Conservation (phyloP, 148 eudicot species). For the Fagopyrum tataricum region DNA sequence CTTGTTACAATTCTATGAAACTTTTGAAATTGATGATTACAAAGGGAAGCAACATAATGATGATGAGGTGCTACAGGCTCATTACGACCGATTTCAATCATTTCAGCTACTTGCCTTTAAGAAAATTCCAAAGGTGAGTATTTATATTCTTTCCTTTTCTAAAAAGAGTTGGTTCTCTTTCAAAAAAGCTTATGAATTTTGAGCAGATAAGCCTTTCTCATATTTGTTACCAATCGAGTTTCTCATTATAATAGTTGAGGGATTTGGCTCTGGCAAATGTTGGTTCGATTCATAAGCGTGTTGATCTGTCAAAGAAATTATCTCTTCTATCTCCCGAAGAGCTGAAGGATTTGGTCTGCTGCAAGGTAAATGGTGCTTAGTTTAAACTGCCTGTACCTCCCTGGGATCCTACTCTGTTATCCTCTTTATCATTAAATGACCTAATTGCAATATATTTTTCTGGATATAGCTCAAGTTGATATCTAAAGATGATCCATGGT, state of each 20-base stretch:
- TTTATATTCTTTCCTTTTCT: neutral
- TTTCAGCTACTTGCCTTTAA: slow-evolving; percentile 87
- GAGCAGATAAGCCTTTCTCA: neutral
- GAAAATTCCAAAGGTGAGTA: slow-evolving; percentile 73
- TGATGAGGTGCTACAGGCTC: slow-evolving; percentile 92
- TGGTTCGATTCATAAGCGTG: slow-evolving; percentile 77
- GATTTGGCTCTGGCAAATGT: slow-evolving; percentile 87
- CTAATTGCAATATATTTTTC: slow-evolving; percentile 2
- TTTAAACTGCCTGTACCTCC: neutral
- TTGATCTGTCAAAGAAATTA: slow-evolving; percentile 80
- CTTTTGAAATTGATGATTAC: slow-evolving; percentile 83
- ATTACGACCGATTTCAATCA: slow-evolving; percentile 86
- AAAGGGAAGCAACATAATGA: slow-evolving; percentile 88
- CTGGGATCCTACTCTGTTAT: neutral
- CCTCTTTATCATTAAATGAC: neutral
- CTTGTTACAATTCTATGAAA: slow-evolving; percentile 90
- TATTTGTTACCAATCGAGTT: neutral
- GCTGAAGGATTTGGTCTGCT: slow-evolving; percentile 78
- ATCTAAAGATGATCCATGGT: slow-evolving; percentile 85
- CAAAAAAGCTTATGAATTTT: neutral
- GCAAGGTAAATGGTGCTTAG: slow-evolving; percentile 41
- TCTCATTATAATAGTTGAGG: slow-evolving; percentile 39
- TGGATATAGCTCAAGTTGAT: slow-evolving; percentile 81
- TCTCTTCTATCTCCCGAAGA: slow-evolving; percentile 72
- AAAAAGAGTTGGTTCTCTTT: neutral